A percentile compares a stretch with the other conserved stretches of the same genome.
phyloP scores from a whole-genome alignment of 2,329 filamentous ascomycete species.

The Stemphylium vesicarium region DNA sequence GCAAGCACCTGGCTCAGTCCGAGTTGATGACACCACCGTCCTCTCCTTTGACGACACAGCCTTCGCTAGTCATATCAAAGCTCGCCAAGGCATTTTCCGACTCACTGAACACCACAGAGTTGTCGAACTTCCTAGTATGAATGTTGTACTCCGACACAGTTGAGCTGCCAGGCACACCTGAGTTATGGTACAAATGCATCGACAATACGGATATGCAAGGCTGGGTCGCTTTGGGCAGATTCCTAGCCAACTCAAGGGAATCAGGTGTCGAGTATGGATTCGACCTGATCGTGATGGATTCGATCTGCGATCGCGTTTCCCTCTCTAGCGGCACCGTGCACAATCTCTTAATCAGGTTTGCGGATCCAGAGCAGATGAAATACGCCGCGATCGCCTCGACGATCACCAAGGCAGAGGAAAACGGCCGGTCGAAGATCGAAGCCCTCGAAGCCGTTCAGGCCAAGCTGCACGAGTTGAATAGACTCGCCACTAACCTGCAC shows the following conservation, averaged over 20 bases:
- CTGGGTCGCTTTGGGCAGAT: conserved; percentile 29
- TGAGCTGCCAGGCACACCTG: conserved; percentile 22
- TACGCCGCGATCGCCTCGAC: conserved; percentile 17
- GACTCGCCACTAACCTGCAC: conserved; percentile 11
- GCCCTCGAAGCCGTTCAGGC: conserved; percentile 13
- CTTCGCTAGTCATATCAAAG: conserved; percentile 3
- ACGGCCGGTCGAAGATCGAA: conserved; percentile 1
- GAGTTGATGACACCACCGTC: conserved; percentile 8
- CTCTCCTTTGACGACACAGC: neutral
- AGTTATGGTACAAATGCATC: conserved; percentile 23
- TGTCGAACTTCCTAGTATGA: conserved; percentile 33
- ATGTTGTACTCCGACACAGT: conserved; percentile 34
- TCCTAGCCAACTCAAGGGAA: conserved; percentile 3
- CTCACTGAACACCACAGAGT: conserved; percentile 13
- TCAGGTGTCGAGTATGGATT: conserved; percentile 10
- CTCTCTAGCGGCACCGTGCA: conserved; percentile 17
- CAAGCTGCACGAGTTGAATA: conserved; percentile 13
- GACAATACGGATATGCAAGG: conserved; percentile 26
- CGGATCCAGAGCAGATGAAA: conserved; percentile 22
- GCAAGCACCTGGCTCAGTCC: neutral
- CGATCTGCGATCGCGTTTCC: conserved; percentile 21
- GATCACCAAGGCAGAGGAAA: neutral
- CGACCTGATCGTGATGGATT: conserved; percentile 25
- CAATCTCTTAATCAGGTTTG: conserved; percentile 18
- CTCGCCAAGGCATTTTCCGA: conserved; percentile 25